These are phyloP conservation scores for Combretum micranthum DNA, from an alignment of 345 rosid species.

Conservation along the genomic window DNA sequence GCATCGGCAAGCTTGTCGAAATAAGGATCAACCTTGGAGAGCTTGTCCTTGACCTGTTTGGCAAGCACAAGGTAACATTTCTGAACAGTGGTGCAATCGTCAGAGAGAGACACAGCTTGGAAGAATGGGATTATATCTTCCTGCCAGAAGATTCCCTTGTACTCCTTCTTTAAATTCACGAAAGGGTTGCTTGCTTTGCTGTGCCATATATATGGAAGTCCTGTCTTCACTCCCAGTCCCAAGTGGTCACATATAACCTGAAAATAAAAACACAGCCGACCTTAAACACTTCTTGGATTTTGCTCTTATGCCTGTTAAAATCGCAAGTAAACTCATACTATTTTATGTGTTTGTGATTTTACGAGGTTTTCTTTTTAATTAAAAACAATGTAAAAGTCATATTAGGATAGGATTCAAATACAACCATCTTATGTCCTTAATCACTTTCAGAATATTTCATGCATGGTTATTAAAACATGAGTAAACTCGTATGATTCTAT, in stretches of 20 bases:
- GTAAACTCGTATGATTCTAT: no score
- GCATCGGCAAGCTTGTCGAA: constrained; percentile 75
- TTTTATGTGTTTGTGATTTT: no score
- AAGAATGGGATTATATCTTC: constrained; percentile 86
- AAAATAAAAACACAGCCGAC: no score
- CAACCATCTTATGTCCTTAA: no score
- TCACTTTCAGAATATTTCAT: no score
- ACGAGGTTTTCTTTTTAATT: no score
- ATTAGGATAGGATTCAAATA: no score
- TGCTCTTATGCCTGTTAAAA: no score
- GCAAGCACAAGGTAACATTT: constrained; percentile 63
- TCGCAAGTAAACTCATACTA: no score
- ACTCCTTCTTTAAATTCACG: constrained; percentile 69
- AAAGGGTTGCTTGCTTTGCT: constrained; percentile 86
- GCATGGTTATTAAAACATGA: no score
- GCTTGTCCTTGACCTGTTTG: constrained; percentile 59
- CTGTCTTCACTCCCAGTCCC: constrained; percentile 68
- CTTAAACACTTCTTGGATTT: no score
- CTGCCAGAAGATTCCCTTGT: constrained; percentile 82
- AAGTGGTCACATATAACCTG: constrained; percentile 74
- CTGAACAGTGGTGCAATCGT: constrained; percentile 60
- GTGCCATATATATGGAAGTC: constrained; percentile 64
- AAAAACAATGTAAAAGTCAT: no score
- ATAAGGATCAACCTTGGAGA: constrained; percentile 52
- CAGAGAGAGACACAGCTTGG: constrained; percentile 42